These are phyloP conservation scores for Claviceps digitariae DNA, from an alignment of 2,329 filamentous ascomycete species.

Conservation along the genomic window DNA sequence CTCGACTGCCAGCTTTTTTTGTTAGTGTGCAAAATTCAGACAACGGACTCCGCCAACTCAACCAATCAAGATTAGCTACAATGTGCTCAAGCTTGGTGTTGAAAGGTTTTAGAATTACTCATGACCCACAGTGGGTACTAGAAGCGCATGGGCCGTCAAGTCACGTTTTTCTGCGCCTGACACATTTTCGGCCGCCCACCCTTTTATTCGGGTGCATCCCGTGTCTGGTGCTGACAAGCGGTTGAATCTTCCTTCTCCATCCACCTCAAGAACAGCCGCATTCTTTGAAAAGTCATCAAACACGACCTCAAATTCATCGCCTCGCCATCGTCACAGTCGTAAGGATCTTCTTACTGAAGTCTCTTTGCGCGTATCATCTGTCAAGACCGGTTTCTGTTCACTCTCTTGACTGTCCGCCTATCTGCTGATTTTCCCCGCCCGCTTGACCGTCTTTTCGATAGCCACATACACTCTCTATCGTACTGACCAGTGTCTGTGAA, in stretches of 20 bases:
- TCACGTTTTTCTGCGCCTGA: conserved; percentile 4
- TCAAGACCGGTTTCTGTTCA: not conserved
- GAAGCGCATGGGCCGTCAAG: not conserved
- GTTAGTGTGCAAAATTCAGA: not conserved
- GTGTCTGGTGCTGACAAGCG: not conserved
- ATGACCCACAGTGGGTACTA: too few relatives aligned
- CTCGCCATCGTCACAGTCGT: not conserved
- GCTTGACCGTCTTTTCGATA: conserved; percentile 1
- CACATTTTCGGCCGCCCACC: not conserved
- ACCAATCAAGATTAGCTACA: not conserved
- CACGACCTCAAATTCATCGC: not conserved
- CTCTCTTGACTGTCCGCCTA: not conserved
- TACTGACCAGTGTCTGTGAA: conserved; percentile 7
- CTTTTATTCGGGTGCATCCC: not conserved
- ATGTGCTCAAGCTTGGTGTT: not conserved
- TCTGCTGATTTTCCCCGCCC: not conserved
- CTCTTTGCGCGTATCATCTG: not conserved
- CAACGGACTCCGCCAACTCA: not conserved
- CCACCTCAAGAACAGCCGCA: not conserved
- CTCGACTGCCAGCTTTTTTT: not conserved
- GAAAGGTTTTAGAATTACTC: too few relatives aligned
- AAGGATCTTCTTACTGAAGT: not conserved
- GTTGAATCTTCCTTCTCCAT: not conserved
- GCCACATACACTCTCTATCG: not conserved
- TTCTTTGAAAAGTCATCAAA: not conserved